Evolutionary conservation across 2,329 filamentous ascomycete genomes (phyloP).

Genomic region (Endoconidiophora laricicola): DNA sequence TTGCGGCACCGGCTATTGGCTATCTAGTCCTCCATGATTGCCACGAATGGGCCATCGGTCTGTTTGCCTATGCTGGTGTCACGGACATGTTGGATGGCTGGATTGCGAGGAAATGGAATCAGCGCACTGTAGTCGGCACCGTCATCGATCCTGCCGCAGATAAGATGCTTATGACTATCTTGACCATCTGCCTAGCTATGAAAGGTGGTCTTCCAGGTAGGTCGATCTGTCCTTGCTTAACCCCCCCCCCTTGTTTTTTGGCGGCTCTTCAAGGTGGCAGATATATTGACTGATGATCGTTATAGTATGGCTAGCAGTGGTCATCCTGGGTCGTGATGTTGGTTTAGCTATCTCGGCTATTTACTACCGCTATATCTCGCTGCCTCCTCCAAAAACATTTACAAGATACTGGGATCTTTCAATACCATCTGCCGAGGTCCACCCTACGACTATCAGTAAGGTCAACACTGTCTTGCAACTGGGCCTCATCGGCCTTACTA

Average conservation of each 20-base stretch:
- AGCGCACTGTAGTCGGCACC: slow-evolving; percentile 85
- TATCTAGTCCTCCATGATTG: slow-evolving; percentile 77
- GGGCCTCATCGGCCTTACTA: slow-evolving; percentile 68
- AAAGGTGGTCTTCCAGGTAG: slow-evolving; percentile 67
- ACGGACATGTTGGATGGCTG: slow-evolving; percentile 89
- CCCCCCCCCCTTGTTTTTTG: neutral
- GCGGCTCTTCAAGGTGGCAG: neutral
- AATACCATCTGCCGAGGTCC: slow-evolving; percentile 70
- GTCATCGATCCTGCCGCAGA: slow-evolving; percentile 96
- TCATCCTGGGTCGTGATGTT: slow-evolving; percentile 80
- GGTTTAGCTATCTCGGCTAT: slow-evolving; percentile 72
- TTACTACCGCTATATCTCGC: slow-evolving; percentile 89
- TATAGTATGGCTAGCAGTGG: slow-evolving; percentile 66
- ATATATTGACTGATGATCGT: neutral
- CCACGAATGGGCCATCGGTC: slow-evolving; percentile 57
- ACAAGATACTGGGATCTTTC: slow-evolving; percentile 93
- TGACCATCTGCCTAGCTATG: slow-evolving; percentile 69
- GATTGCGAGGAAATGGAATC: slow-evolving; percentile 74
- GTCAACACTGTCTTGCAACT: slow-evolving; percentile 90
- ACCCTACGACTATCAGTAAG: slow-evolving; percentile 70
- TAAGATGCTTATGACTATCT: slow-evolving; percentile 85
- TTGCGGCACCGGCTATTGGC: slow-evolving; percentile 69
- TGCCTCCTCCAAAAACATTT: slow-evolving; percentile 88
- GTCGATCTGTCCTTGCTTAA: slow-evolving; percentile 18
- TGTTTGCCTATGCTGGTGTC: slow-evolving; percentile 86